Base-by-base conservation (phyloP, 306 rosid species). In the Abrus pulchellus region DNA sequence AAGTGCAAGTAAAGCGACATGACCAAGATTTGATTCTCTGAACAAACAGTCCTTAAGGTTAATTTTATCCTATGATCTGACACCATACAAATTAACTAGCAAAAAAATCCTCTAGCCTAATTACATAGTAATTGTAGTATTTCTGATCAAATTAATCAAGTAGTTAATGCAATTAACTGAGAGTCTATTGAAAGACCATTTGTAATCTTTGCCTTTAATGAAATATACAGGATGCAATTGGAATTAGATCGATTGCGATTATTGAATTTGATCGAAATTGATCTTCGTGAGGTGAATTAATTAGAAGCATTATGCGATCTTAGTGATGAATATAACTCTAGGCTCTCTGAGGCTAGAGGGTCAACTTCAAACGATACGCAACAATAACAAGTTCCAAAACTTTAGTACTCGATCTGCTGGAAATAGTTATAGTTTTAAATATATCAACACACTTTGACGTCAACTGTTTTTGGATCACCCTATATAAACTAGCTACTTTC, bases 401-500 rank as follows among this genome's bases (percentile, higher is more conserved):
- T 47, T 12, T 13, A 52, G 10, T 54, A 49, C 70, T 62, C 32
- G 0, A 50, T 75, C 5, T 52, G 7, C 78, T 55, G 52, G 38
- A 69, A 60, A 79, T 79, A 68, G 69, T 54, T 72, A 3, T 47
- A 3, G 56, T 36, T 36, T 66, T n/a, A 9, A 67, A 47, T 76
- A 60, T 68, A 9, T 47, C 52, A 20, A 73, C 41, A 44, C 65
- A 36, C 62, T 48, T 76, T 33, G 43, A 73, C 70, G 9, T 61
- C 52, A 73, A 44, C 54, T 28, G 57, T 59, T 53, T 66, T 57
- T 44, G 44, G 74, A 85, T 48, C 79, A 56, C 40, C 47, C n/a
- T 55, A 32, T 65, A 7, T 55, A 71, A 62, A 55, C 80, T 48
- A 82, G 5, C 84, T 69, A 82, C 86, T 63, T 69, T 75, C 48